A percentile compares a stretch with the other conserved stretches of the same genome.
Conservation (phyloP, 192 early-diverging fungal species). For the Entophlyctis helioformis region DNA sequence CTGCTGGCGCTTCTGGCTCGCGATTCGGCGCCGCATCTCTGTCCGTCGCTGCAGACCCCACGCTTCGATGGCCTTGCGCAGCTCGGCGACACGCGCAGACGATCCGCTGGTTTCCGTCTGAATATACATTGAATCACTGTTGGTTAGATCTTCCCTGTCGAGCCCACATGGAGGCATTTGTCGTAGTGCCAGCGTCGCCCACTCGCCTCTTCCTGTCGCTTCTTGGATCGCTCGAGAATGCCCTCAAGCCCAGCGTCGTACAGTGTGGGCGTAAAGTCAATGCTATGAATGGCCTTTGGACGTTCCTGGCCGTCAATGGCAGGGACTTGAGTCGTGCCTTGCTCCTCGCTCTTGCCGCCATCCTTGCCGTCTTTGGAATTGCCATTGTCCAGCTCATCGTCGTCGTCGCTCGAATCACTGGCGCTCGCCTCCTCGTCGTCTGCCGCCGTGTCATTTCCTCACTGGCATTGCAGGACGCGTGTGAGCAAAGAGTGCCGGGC, state of each 20-base stretch:
- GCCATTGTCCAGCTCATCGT: not conserved
- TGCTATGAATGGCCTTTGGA: not conserved
- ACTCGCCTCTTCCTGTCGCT: constrained; percentile 1
- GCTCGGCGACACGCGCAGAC: too few species aligned
- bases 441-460: not conserved
- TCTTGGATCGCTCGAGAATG: not conserved
- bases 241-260: not conserved
- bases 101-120: too few species aligned
- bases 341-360: not conserved
- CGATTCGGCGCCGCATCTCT: too few species aligned
- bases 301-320: too few species aligned
- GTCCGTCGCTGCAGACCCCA: too few species aligned
- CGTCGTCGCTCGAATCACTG: not conserved
- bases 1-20: too few species aligned
- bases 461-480: not conserved
- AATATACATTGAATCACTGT: too few species aligned
- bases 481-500: not conserved
- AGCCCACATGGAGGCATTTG: not conserved
- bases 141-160: too few species aligned
- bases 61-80: too few species aligned
- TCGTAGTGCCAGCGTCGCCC: not conserved
- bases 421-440: not conserved
- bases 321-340: not conserved
- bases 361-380: not conserved
- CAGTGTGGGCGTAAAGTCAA: not conserved